Evolutionary conservation across 2,329 filamentous ascomycete species (phyloP), one percentile per base, ranked within the genome.

Genomic region (Epichloe festucae): DNA sequence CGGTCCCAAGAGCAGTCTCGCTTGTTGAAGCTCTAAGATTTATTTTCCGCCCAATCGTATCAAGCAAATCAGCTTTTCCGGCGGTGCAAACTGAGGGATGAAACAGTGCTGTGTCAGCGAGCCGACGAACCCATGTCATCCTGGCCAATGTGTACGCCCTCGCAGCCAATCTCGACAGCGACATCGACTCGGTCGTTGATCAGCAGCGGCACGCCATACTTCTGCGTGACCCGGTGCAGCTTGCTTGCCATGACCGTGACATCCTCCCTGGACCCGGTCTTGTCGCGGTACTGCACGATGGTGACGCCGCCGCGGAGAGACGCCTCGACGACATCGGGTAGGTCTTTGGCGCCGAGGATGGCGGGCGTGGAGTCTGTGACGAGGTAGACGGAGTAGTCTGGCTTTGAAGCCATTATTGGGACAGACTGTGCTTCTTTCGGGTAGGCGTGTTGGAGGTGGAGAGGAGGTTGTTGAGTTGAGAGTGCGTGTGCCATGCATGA

Each of bases 151-250:
- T 97, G 93, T 8, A 95, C 89, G 45, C 93, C 93, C 70, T 96
- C 91, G 52, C 87, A 93, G 12, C 82, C 87, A 43, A 90, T 78
- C 14, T 89, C 89, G 17, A 89, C 75, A 8, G 89, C 90, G 27
- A 97, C 87, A 64, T 95, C 90, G 5, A 96, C 79, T 12, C 90
- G 82, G 65, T 97, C 93, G 64, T 97, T 97, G 72, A 97, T 89
- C 51, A 97, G 73, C 52, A 97, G 76, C 34, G 91, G 91, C 3
- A 95, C 80, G 15, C 74, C 73, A 62, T 85, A 75, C 46, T 73
- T 72, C 56, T 73, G 73, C 19, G 89, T 91, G 55, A 93, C 71
- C 39, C 71, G 66, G 65, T 95, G 89, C 48, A 97, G 75, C 57
- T 72, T 75, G 59, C 75, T 77, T 15, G 84, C 90, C 42, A 77